Percentiles rank a stretch among this genome's conserved stretches.
phyloP scores from a whole-genome alignment of 2,329 filamentous ascomycete species.

The Celoporthe dispersa region DNA sequence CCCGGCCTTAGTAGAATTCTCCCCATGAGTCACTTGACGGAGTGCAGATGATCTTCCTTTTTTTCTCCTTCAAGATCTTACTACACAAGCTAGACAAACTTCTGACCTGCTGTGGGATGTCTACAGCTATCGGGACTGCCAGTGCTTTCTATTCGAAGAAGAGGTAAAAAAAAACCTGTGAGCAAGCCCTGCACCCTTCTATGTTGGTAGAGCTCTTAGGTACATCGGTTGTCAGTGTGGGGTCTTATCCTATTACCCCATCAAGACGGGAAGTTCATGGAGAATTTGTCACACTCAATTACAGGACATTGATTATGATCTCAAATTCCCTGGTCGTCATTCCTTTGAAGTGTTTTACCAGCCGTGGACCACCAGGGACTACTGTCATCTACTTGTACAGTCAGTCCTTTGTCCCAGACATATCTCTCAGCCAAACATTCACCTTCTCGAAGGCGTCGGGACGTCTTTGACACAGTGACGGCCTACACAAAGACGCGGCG shows the following conservation, averaged over 20 bases:
- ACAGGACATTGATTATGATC: neutral
- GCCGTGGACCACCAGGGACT: neutral
- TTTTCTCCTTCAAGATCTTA: neutral
- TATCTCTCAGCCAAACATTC: too few species aligned
- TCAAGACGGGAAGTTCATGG: neutral
- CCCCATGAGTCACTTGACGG: too few species aligned
- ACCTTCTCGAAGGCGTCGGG: neutral
- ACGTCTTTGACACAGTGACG: neutral
- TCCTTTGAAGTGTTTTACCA: neutral
- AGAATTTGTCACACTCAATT: neutral
- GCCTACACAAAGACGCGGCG: slow-evolving; percentile 8
- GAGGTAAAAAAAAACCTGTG: too few species aligned
- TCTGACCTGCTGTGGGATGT: neutral
- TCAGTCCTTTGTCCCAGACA: neutral
- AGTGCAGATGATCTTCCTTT: neutral
- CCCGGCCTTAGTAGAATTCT: too few species aligned
- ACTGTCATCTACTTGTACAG: neutral
- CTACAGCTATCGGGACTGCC: neutral
- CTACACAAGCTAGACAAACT: neutral
- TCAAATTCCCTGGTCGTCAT: neutral
- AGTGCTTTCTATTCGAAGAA: neutral
- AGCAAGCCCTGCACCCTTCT: too few species aligned
- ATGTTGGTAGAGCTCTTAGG: too few species aligned
- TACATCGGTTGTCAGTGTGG: too few species aligned
- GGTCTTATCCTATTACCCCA: too few species aligned